Percentiles rank a stretch among this genome's conserved stretches.
Conservation (phyloP, 345 rosid genomes). For the Litchi chinensis region DNA sequence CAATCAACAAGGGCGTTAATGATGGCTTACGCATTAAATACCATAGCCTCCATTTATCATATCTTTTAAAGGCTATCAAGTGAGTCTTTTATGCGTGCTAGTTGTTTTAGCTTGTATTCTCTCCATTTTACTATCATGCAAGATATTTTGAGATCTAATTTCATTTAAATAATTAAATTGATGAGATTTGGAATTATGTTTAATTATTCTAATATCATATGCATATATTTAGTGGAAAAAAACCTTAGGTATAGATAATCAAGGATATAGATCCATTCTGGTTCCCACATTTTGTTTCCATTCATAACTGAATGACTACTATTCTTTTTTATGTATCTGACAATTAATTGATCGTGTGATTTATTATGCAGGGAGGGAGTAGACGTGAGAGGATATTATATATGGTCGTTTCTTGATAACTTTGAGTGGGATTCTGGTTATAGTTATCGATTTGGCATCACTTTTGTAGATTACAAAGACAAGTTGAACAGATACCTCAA, state of each 20-base stretch:
- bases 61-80: conserved; percentile 36
- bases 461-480: conserved; percentile 40
- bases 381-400: conserved; percentile 43
- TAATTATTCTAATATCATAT: no score
- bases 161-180: not conserved
- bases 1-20: conserved; percentile 18
- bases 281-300: no score
- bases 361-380: conserved; percentile 38
- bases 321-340: no score
- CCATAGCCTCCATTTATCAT: conserved; percentile 33
- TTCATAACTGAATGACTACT: no score
- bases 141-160: not conserved
- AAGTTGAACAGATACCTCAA: conserved; percentile 37
- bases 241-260: no score
- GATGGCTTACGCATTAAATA: conserved; percentile 38
- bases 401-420: conserved; percentile 49
- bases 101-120: not conserved
- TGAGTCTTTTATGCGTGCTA: not conserved
- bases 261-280: no score
- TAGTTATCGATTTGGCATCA: conserved; percentile 39
- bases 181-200: no score
- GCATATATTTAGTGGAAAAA: no score
- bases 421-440: conserved; percentile 49
- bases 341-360: not conserved
- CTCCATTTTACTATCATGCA: not conserved